Evolutionary conservation across 257 asterid species (phyloP), one percentile per base, ranked within the genome.

Genomic region (Eucommia ulmoides): DNA sequence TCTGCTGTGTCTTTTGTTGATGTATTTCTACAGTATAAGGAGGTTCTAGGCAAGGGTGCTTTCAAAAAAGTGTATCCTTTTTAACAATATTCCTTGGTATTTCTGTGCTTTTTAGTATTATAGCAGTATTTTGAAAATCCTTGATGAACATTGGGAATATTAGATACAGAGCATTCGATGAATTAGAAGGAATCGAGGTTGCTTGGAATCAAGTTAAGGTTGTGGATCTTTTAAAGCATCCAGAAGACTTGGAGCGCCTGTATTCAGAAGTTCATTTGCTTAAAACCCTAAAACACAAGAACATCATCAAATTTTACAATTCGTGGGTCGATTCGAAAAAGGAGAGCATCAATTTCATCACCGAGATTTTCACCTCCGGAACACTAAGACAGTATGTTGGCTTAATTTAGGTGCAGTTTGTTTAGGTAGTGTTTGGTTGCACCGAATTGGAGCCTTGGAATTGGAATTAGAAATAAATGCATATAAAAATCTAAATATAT

Each of bases 141-240:
- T 76, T 81, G 67, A 78, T 52, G 59, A 15, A 16, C 1, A 1
- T 8, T 41, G 65, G 52, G 19, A 16, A 74, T 33, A 52, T 71
- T n/a, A 83, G 97, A 67, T 88, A 88, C 58, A 80, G 80, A 74
- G 94, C 94, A 52, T 88, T 88, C 73, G 97, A 88, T 71, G 92
- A 79, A 65, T 60, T 63, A 70, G 97, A 88, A 74, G 97, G 97
- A 58, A 83, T 83, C 42, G 94, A 88, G 74, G 94, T 81, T 56
- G 97, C 94, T 7, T 88, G 97, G 97, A 88, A 88, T 67, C 97
- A 81, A 67, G 92, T 88, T 65, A 83, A 77, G 66, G 75, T 81
- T 9, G 65, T 81, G 18, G 93, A 88, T 74, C 75, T 88, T 50
- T 65, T 88, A 64, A 75, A 82, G 66, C 79, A 83, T 61, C n/a